Percentiles rank a stretch among this genome's conserved stretches.
Evolutionary conservation across 2,329 filamentous ascomycete genomes (phyloP).

Genomic region (Tolypocladium guangdongense): DNA sequence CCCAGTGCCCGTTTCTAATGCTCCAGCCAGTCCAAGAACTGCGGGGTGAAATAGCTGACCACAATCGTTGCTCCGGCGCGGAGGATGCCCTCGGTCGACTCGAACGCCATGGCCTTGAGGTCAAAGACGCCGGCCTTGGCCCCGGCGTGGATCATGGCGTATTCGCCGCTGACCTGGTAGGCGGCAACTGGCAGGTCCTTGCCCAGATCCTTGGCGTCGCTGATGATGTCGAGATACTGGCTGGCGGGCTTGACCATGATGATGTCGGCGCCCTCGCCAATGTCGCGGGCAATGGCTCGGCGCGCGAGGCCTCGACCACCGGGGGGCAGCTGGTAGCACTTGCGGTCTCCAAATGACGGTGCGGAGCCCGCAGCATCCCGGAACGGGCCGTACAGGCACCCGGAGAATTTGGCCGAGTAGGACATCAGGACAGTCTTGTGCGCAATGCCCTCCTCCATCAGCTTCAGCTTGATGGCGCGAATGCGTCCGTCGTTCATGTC

Average conservation of each 20-base stretch:
- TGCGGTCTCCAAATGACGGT: slow-evolving; percentile 86
- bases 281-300: slow-evolving; percentile 80
- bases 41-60: slow-evolving; percentile 87
- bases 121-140: slow-evolving; percentile 96
- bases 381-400: slow-evolving; percentile 94
- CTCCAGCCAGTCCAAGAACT: slow-evolving; percentile 57
- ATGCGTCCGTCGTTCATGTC: slow-evolving; percentile 99
- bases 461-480: slow-evolving; percentile 92
- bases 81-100: slow-evolving; percentile 86
- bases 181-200: slow-evolving; percentile 87
- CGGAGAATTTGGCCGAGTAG: slow-evolving; percentile 95
- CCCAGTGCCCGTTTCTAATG: slow-evolving; percentile 23
- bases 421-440: slow-evolving; percentile 93
- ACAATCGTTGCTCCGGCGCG: slow-evolving; percentile 89
- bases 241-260: slow-evolving; percentile 99
- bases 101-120: slow-evolving; percentile 86
- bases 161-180: slow-evolving; percentile 96
- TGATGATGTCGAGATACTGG: slow-evolving; percentile 95
- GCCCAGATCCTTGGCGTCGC: slow-evolving; percentile 89
- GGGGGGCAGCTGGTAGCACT: slow-evolving; percentile 93
- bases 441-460: slow-evolving; percentile 88
- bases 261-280: slow-evolving; percentile 87
- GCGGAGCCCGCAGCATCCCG: slow-evolving; percentile 87
- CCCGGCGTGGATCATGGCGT: slow-evolving; percentile 92
- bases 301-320: slow-evolving; percentile 86